Evolutionary conservation across 2,329 filamentous ascomycete species (phyloP).

Genomic region (Diaporthe citri): DNA sequence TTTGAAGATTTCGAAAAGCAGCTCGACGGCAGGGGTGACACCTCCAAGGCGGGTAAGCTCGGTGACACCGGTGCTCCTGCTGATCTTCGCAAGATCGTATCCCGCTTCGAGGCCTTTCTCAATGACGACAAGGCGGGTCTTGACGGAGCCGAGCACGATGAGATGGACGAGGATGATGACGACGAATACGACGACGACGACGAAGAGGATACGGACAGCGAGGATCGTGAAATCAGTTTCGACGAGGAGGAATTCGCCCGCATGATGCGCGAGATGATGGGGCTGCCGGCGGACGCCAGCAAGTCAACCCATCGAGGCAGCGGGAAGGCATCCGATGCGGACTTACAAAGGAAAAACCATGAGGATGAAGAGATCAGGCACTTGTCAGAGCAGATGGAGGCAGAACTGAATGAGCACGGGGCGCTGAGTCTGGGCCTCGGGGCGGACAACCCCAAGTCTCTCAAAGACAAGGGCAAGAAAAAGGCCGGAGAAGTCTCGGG

Average conservation of each 20-base stretch:
- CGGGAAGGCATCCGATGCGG: slow-evolving; percentile 21
- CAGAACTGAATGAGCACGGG: slow-evolving; percentile 77
- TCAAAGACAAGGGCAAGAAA: slow-evolving; percentile 47
- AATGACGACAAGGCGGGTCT: slow-evolving; percentile 85
- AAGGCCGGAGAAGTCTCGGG: slow-evolving; percentile 27
- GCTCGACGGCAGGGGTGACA: slow-evolving; percentile 65
- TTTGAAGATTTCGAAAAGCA: slow-evolving; percentile 91
- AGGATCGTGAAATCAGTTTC: slow-evolving; percentile 83
- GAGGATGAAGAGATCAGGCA: slow-evolving; percentile 74
- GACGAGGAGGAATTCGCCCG: slow-evolving; percentile 86
- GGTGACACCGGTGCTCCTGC: slow-evolving; percentile 77
- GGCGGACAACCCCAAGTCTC: slow-evolving; percentile 47
- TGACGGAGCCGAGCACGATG: slow-evolving; percentile 80
- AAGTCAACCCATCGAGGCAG: slow-evolving; percentile 26
- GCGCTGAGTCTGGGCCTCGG: slow-evolving; percentile 69
- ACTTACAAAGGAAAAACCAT: slow-evolving; percentile 48
- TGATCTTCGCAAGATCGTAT: slow-evolving; percentile 90
- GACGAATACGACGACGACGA: slow-evolving; percentile 57
- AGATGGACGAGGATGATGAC: slow-evolving; percentile 77
- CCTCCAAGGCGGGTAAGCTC: slow-evolving; percentile 60
- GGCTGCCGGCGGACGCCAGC: slow-evolving; percentile 57
- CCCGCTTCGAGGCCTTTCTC: slow-evolving; percentile 91
- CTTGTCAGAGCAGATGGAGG: slow-evolving; percentile 77
- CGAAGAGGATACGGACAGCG: slow-evolving; percentile 67
- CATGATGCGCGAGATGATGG: slow-evolving; percentile 96